phyloP scores from a whole-genome alignment of 495 filamentous ascomycete genomes.

The Echria macrotheca region DNA sequence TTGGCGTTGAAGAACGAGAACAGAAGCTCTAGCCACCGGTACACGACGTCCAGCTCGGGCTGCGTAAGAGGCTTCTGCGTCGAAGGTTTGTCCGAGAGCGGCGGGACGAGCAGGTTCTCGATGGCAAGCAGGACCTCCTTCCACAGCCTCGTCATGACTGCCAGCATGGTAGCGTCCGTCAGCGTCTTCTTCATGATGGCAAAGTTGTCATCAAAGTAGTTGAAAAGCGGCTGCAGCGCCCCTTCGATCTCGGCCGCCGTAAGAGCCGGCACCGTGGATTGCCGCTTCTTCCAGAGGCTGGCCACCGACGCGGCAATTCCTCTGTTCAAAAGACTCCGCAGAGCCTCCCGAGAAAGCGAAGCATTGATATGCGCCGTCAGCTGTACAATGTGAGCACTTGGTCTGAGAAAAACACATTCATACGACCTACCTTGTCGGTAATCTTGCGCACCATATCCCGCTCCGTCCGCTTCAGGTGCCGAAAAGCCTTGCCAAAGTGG shows the following conservation, averaged over 20 bases:
- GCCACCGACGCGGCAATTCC: constrained; percentile 76
- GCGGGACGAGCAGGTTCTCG: constrained; percentile 85
- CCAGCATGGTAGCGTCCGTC: constrained; percentile 86
- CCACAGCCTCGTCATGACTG: constrained; percentile 97
- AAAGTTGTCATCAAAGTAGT: constrained; percentile 98
- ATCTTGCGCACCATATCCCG: constrained; percentile 97
- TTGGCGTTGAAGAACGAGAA: constrained; percentile 92
- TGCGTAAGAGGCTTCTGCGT: constrained; percentile 79
- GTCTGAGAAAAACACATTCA: no score
- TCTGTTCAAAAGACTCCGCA: constrained; percentile 66
- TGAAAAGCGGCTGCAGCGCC: constrained; percentile 82
- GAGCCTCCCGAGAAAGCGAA: constrained; percentile 73
- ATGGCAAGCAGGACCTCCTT: constrained; percentile 93
- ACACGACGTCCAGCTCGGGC: constrained; percentile 91
- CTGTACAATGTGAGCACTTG: no score
- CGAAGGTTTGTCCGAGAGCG: constrained; percentile 91
- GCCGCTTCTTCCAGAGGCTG: constrained; percentile 63
- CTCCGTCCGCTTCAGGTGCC: constrained; percentile 89
- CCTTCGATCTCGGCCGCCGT: constrained; percentile 70
- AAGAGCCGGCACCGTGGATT: constrained; percentile 49
- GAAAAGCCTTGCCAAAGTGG: constrained; percentile 95
- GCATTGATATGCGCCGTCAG: constrained; percentile 92
- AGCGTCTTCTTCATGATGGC: constrained; percentile 97
- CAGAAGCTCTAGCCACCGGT: constrained; percentile 88
- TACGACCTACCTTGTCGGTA: constrained; percentile 97